Base-by-base conservation (phyloP, 257 asterid genomes). In the Cruciata laevipes region DNA sequence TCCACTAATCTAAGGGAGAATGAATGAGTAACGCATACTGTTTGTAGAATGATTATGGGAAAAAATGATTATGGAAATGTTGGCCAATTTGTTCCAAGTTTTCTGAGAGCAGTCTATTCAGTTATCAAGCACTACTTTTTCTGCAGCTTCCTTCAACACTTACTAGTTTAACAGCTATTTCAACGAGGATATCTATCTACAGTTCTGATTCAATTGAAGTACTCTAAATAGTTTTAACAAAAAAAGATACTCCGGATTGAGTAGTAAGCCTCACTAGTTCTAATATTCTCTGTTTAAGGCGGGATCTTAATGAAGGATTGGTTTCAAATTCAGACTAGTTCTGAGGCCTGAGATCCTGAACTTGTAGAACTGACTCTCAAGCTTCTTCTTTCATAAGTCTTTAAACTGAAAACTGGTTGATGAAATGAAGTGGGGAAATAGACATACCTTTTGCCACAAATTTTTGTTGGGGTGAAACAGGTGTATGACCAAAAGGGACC, bases 371-470 rank as follows among this genome's bases (percentile, higher is more conserved):
- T 7, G 49, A 33, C 37, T 12, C 63, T 49, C 60, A 59, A 21
- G 47, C 64, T 66, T 9, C 23, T 70, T 65, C 64, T 66, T 70
- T 58, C 42, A 9, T 73, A 67, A 66, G 66, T 66, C 69, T 74
- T 47, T 17, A 58, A 74, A 40, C 31, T 17, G 63, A 63, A 75
- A 37, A 61, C 47, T 42, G 56, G 63, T 73, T 20, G 63, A 56
- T 35, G 42, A 57, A 66, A 6, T 16, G 14, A 25, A 66, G 71
- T 25, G 74, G 1, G 33, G 4, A 20, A 53, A 24, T 37, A 37
- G 55, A 65, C 92, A 83, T 85, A 93, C 97, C 99, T 88, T 93
- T 93, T 25, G 89, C 87, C 69, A 81, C 86, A 82, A 84, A 83
- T 83, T 87, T 79, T 88, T 88, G 95, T 82, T 84, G 88, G 78